phyloP scores from a whole-genome alignment of 805 yeast genomes.

The Candida boidinii region DNA sequence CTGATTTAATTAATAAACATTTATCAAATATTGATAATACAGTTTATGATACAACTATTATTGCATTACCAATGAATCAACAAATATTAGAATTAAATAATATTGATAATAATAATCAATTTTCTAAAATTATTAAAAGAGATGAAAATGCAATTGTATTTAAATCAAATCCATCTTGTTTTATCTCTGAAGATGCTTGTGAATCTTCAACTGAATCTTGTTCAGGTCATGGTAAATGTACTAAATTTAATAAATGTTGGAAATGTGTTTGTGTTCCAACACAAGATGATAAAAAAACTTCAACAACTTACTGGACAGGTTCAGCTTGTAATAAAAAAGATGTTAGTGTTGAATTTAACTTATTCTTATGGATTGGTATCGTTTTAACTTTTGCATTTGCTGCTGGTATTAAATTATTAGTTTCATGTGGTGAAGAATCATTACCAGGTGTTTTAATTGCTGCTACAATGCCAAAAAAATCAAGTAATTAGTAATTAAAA shows the following conservation, averaged over 20 bases:
- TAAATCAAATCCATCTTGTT: conserved; percentile 21
- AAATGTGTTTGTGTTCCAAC: conserved; percentile 42
- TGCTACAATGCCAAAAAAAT: conserved; percentile 38
- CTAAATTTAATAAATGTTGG: conserved; percentile 35
- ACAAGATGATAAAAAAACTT: conserved; percentile 29
- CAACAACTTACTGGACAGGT: conserved; percentile 50
- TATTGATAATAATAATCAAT: conserved; percentile 5
- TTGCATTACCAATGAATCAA: conserved; percentile 24
- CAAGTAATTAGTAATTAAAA: conserved; percentile 13
- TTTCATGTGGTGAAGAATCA: conserved; percentile 47
- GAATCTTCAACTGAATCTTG: conserved; percentile 37
- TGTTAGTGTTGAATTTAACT: conserved; percentile 54
- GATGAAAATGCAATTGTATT: conserved; percentile 9
- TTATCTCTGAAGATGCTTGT: conserved; percentile 37
- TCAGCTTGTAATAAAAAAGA: conserved; percentile 60
- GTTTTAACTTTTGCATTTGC: conserved; percentile 37
- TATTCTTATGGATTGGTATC: conserved; percentile 59
- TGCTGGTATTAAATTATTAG: conserved; percentile 44
- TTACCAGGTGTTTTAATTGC: conserved; percentile 65
- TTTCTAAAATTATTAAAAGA: conserved; percentile 16
- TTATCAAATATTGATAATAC: conserved; percentile 7
- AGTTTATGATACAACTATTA: conserved; percentile 22
- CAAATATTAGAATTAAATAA: conserved; percentile 11
- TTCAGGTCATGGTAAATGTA: conserved; percentile 45
- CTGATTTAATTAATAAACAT: conserved; percentile 19